A percentile compares a stretch with the other conserved stretches of the same genome.
phyloP scores from a whole-genome alignment of 345 rosid species.

The Corchorus capsularis region DNA sequence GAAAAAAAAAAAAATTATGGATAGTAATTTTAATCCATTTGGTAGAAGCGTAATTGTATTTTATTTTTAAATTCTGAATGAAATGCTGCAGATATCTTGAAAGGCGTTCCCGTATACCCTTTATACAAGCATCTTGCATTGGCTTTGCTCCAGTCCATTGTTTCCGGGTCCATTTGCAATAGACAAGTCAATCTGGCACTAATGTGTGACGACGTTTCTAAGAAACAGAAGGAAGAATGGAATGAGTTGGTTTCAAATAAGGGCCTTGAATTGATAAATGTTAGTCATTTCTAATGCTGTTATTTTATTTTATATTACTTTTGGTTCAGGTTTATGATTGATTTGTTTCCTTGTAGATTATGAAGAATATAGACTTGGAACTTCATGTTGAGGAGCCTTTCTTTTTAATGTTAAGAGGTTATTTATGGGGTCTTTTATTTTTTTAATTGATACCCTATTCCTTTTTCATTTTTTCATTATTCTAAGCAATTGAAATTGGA shows the following conservation, averaged over 20 bases:
- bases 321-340: slow-evolving; percentile 3
- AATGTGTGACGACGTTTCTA: slow-evolving; percentile 25
- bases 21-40: not conserved
- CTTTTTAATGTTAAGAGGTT: slow-evolving; percentile 51
- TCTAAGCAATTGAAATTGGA: slow-evolving; percentile 15
- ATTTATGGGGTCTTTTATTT: not conserved
- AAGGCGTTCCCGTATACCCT: slow-evolving; percentile 55
- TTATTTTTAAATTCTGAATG: not conserved
- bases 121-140: slow-evolving; percentile 51
- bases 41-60: not conserved
- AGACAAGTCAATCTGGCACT: slow-evolving; percentile 27
- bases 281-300: slow-evolving; percentile 22
- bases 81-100: slow-evolving; percentile 31
- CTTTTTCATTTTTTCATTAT: not conserved
- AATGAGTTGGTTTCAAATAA: slow-evolving; percentile 33
- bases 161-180: slow-evolving; percentile 33
- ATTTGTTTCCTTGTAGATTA: slow-evolving; percentile 30
- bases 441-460: slow-evolving; percentile 1
- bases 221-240: slow-evolving; percentile 45
- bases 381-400: slow-evolving; percentile 54
- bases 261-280: slow-evolving; percentile 44
- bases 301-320: not conserved
- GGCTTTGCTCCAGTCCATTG: slow-evolving; percentile 42
- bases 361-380: slow-evolving; percentile 37
- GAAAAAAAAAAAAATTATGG: not conserved